Evolutionary conservation across 345 rosid species (phyloP), one percentile per base, ranked within the genome.

Genomic region (Eucalyptus curtisii): DNA sequence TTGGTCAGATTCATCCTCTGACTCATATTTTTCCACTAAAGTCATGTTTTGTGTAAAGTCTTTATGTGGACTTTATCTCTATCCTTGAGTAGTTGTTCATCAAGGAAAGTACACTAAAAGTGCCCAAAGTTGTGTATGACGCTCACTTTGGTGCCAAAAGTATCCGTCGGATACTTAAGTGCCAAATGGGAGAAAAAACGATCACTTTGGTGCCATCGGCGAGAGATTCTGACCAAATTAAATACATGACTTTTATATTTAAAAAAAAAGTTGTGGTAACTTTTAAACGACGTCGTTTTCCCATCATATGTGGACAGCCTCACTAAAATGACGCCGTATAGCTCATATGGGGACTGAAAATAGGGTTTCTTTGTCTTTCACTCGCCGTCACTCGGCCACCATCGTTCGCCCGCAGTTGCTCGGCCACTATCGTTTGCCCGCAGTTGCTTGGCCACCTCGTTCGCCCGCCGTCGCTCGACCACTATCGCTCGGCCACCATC

Each of bases 371-470:
- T 52, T 52, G 55, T 19, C 2, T 52, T 52, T 52, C 24, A 19
- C 10, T 0, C 0, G 1, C 2, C 2, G 0, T 19, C 0, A 10
- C 55, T 52, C 2, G 0, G 2, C 55, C 24, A 52, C 24, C 2
- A 1, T 52, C 0, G 1, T 1, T 52, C 55, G 7, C 22, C 4
- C 10, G 4, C 3, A 1, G 0, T 52, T 1, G 4, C 55, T 52
- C 1, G 4, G 7, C 55, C 55, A 50, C n/a, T n/a, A n/a, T n/a
- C 0, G 1, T 1, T 50, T 24, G 7, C 22, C 4, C 4, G 2
- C 8, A 1, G 0, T 52, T 1, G 2, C 55, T 52, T 1, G 4
- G 7, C 55, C 55, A 52, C 1, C n/a, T n/a, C 0, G 1, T 1
- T 50, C 55, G 7, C 22, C 4, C 4, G 2, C 8, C 2, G 0